These are phyloP conservation scores for Daedaleopsis nitida DNA, from an alignment of 768 basidiomycete species.

Conservation along the genomic window DNA sequence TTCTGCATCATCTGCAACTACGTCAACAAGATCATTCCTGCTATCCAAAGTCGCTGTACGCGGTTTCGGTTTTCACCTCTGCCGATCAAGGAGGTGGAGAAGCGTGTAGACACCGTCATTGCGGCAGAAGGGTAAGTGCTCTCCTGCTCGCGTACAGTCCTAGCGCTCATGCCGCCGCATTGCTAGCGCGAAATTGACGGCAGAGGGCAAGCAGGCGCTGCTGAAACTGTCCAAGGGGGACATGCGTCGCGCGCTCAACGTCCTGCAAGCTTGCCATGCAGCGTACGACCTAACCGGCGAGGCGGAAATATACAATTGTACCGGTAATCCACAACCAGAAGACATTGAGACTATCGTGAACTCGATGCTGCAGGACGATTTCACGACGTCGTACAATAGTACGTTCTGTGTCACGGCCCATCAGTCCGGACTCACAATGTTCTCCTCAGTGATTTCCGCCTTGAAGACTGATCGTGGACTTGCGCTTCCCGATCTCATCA, in stretches of 20 bases:
- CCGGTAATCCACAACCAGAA: conserved; percentile 92
- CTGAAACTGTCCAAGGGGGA: conserved; percentile 96
- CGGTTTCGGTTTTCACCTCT: conserved; percentile 96
- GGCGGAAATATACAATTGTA: conserved; percentile 93
- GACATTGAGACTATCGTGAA: conserved; percentile 94
- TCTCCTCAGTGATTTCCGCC: conserved; percentile 70
- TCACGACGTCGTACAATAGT: conserved; percentile 89
- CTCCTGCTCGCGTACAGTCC: neutral
- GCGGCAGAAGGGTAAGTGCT: conserved; percentile 76
- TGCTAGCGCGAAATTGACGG: conserved; percentile 78
- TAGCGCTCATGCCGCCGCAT: conserved; percentile 3
- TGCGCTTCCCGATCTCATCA: conserved; percentile 91
- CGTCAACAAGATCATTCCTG: conserved; percentile 98
- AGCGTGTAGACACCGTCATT: conserved; percentile 75
- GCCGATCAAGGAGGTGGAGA: conserved; percentile 83
- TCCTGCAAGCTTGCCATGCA: conserved; percentile 97
- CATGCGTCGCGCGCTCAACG: conserved; percentile 95
- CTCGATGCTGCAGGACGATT: conserved; percentile 95
- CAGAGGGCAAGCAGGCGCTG: conserved; percentile 85
- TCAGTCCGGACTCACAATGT: neutral
- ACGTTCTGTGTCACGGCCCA: conserved; percentile 21
- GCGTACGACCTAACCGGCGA: conserved; percentile 91
- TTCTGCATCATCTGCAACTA: conserved; percentile 99
- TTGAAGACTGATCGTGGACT: conserved; percentile 92
- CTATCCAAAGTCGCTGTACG: conserved; percentile 98